These are phyloP conservation scores for Monosporascus sp. DNA, from an alignment of 2,329 filamentous ascomycete species.

Conservation along the genomic window DNA sequence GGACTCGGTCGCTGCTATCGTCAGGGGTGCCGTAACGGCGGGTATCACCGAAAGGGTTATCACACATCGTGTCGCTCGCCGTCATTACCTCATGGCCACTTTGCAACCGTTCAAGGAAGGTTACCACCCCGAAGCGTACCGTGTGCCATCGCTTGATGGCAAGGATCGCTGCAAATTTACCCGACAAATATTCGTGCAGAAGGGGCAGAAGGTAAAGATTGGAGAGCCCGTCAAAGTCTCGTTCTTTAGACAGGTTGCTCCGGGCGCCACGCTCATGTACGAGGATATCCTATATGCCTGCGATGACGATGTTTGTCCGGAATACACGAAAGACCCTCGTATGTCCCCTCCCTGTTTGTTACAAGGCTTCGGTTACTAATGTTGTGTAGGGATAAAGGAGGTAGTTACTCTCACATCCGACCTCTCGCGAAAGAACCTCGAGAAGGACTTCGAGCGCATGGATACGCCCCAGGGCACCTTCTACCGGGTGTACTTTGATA, in stretches of 20 bases:
- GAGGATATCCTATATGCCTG: conserved; percentile 97
- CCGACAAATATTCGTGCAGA: conserved; percentile 95
- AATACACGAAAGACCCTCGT: conserved; percentile 99
- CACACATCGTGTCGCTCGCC: conserved; percentile 92
- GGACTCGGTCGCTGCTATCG: conserved; percentile 97
- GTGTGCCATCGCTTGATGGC: conserved; percentile 91
- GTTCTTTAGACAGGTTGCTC: conserved; percentile 96
- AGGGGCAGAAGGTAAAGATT: conserved; percentile 98
- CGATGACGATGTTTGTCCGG: conserved; percentile 95
- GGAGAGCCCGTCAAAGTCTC: conserved; percentile 98
- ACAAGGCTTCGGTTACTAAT: conserved; percentile 14
- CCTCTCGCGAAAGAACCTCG: conserved; percentile 93
- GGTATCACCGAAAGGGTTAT: conserved; percentile 96
- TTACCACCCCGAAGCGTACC: conserved; percentile 96
- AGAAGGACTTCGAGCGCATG: conserved; percentile 99
- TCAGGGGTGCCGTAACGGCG: conserved; percentile 95
- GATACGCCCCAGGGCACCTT: conserved; percentile 96
- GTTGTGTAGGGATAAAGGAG: conserved; percentile 82
- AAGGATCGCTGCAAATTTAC: conserved; percentile 99
- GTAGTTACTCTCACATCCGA: conserved; percentile 97
- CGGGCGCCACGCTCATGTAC: conserved; percentile 97
- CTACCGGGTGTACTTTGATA: conserved; percentile 76
- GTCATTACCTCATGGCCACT: conserved; percentile 98
- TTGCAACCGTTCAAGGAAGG: conserved; percentile 98
- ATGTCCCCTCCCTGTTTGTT: conserved; percentile 43